phyloP scores from a whole-genome alignment of 148 eudicot genomes.

The Rhododendron vialii region DNA sequence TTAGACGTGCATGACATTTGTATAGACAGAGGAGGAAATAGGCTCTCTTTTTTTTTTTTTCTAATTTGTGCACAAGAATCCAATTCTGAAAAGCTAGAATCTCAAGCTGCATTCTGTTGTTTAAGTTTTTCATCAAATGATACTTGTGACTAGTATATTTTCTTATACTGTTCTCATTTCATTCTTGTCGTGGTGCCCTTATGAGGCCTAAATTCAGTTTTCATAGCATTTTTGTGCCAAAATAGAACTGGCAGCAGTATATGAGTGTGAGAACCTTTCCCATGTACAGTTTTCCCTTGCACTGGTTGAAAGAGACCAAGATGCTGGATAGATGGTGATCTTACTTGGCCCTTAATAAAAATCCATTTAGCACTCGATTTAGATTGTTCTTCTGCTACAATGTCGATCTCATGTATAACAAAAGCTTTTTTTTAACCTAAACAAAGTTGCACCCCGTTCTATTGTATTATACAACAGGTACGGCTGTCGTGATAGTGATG shows the following conservation, averaged over 20 bases:
- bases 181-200: background rate
- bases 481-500: slow-evolving; percentile 96
- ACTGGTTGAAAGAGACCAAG: background rate
- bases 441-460: background rate
- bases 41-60: background rate
- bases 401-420: background rate
- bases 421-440: background rate
- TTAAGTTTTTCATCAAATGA: background rate
- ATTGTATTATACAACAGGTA: slow-evolving; percentile 51
- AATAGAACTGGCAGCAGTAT: background rate
- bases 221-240: background rate
- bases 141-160: background rate
- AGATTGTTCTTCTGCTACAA: background rate
- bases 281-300: background rate
- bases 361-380: background rate
- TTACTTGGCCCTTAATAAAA: background rate
- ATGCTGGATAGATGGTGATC: background rate
- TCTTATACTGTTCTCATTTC: background rate
- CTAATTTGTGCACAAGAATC: background rate
- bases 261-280: background rate
- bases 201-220: background rate
- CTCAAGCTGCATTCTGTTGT: background rate
- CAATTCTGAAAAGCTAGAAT: background rate
- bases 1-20: background rate
- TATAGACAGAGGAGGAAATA: background rate